Evolutionary conservation across 2,329 filamentous ascomycete genomes (phyloP), one percentile per base, ranked within the genome.

Genomic region (Colletotrichum lini): DNA sequence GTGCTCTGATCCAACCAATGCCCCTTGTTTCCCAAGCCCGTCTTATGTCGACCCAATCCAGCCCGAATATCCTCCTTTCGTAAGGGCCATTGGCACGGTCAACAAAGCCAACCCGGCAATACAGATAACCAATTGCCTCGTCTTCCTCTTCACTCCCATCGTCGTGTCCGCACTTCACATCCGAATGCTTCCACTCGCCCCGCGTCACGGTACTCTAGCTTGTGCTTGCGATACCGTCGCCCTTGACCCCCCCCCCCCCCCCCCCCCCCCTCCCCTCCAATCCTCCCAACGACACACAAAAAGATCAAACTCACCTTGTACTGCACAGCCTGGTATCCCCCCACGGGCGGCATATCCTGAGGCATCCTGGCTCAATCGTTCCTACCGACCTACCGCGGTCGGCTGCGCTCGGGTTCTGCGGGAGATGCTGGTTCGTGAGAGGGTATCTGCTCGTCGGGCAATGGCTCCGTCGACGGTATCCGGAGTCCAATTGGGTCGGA

Each of bases 321-420:
- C 86, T 99, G 96, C 76, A 99, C 93, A 83, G 96, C 92, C 83
- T 91, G 93, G 85, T 99, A 99, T 88, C 96, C 96, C 87, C 96
- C 96, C 80, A 85, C 83, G 78, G 96, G 96, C 87, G 96, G 96
- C 91, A 99, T 94, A 88, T 99, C 96, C 89, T 98, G 95, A 87
- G 93, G 92, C 96, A 98, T 98, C 80, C 75, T 91, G 87, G 82
- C 78, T 80, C 67, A 73, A 61, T 74, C 67, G 74, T 72, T 75
- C 65, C 53, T 64, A 69, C 69, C 65, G 69, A 72, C 60, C 59
- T 47, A 47, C 40, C 58, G 56, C 67, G 65, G 67, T 70, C 69
- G 74, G 66, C 67, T 70, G 59, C 67, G 70, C 44, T 71, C 60
- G 54, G 23, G 42, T 40, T 56, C 16, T 49, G 56, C 16, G 30